These are phyloP conservation scores for Pavlovales sp. DNA, from an alignment of 208 protist genomes.

Conservation along the genomic window DNA sequence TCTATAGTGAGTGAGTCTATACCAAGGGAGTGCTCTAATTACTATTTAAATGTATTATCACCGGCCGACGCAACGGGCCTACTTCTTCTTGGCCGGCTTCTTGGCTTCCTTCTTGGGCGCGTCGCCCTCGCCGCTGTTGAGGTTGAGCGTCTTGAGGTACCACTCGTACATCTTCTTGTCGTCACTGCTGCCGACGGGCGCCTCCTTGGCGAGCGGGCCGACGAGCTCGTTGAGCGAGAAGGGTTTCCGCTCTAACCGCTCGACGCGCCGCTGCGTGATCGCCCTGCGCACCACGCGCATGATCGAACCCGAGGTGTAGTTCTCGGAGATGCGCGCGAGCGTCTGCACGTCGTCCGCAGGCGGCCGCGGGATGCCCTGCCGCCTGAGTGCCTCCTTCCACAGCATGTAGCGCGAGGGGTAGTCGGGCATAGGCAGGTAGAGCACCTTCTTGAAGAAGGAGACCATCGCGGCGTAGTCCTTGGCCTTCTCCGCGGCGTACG, in stretches of 20 bases:
- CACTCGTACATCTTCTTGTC: neutral
- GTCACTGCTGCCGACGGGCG: neutral
- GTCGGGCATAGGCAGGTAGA: constrained; percentile 76
- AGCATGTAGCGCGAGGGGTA: constrained; percentile 75
- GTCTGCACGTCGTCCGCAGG: constrained; percentile 16
- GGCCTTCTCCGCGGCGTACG: constrained; percentile 18
- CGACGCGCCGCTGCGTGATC: constrained; percentile 4
- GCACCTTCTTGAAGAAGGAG: constrained; percentile 69
- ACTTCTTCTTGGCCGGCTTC: neutral
- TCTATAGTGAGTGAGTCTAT: too few species aligned
- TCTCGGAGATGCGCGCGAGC: constrained; percentile 14
- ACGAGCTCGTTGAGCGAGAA: constrained; percentile 28
- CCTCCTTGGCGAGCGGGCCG: constrained; percentile 23
- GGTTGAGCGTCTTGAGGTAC: constrained; percentile 13
- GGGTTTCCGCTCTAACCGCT: constrained; percentile 5
- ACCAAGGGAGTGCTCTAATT: too few species aligned
- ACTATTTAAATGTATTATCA: too few species aligned
- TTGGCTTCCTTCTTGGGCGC: neutral
- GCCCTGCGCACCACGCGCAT: neutral
- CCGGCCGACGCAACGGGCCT: too few species aligned
- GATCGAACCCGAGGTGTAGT: constrained; percentile 17
- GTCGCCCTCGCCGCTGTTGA: neutral
- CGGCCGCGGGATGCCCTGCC: neutral
- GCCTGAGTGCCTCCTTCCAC: constrained; percentile 49
- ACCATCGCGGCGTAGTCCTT: constrained; percentile 36